phyloP scores from a whole-genome alignment of 306 rosid genomes.

The Crataegus laevigata region DNA sequence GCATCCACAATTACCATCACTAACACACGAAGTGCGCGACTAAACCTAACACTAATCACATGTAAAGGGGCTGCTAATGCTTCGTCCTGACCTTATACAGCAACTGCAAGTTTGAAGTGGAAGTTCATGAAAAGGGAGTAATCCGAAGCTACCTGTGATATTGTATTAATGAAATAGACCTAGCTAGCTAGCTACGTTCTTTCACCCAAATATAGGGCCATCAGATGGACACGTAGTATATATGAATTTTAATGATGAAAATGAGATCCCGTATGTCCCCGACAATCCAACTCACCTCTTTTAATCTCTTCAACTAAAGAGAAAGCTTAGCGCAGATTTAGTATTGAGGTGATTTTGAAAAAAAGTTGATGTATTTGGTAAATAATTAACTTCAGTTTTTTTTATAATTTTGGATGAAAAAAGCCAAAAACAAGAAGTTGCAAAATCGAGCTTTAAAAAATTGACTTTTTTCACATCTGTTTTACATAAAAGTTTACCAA shows the following conservation, averaged over 20 bases:
- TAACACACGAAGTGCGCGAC: background rate
- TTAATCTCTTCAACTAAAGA: too few species aligned
- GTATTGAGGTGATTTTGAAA: too few species aligned
- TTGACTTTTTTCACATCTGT: too few species aligned
- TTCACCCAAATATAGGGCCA: background rate
- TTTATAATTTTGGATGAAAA: too few species aligned
- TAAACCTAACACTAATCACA: background rate
- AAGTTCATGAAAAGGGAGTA: background rate
- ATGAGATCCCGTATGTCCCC: constrained; percentile 17
- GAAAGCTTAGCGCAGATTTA: too few species aligned
- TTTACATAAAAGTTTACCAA: too few species aligned
- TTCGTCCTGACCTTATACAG: too few species aligned
- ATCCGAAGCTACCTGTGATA: too few species aligned
- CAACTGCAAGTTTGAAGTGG: background rate
- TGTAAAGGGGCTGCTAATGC: background rate
- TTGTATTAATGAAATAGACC: background rate
- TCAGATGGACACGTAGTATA: background rate
- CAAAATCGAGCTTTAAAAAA: too few species aligned
- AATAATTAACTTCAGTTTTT: too few species aligned
- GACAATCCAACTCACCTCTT: background rate
- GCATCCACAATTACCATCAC: background rate
- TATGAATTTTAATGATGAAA: constrained; percentile 17
- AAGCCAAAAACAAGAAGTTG: too few species aligned
- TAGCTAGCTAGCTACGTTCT: background rate
- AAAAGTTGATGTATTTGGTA: too few species aligned